Conservation (phyloP, 2,329 filamentous ascomycete species). For the Fusarium sororula region DNA sequence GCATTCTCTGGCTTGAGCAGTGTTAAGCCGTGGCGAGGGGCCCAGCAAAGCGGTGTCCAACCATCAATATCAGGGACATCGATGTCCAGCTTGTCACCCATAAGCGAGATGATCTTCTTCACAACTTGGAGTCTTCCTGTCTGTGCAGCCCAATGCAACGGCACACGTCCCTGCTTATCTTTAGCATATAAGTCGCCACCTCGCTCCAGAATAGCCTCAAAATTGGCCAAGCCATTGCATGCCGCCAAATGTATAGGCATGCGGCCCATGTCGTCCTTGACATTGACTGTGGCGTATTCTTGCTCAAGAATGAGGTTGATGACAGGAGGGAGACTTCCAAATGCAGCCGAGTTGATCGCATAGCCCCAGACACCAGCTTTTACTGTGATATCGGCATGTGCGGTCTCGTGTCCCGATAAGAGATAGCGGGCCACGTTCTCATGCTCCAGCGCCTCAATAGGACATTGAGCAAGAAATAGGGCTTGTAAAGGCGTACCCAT, state of each 20-base stretch:
- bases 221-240: neutral
- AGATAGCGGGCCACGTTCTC: neutral
- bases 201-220: neutral
- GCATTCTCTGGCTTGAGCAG: too few species aligned
- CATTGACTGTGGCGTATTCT: rapidly evolving
- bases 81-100: neutral
- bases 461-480: rapidly evolving
- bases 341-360: neutral
- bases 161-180: neutral
- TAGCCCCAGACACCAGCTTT: neutral
- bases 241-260: slow-evolving; percentile 14
- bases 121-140: neutral
- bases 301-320: neutral
- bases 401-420: neutral
- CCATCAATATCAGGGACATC: slow-evolving; percentile 7
- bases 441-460: rapidly evolving
- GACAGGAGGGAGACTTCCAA: rapidly evolving
- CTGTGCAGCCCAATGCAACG: slow-evolving; percentile 1
- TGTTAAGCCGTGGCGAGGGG: neutral
- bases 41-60: slow-evolving; percentile 19
- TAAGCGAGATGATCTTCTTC: neutral
- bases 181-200: neutral
- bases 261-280: neutral
- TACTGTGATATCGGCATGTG: neutral
- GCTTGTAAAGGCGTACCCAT: neutral